Evolutionary conservation across 305 asterid genomes (phyloP).

Genomic region (Withania somnifera): DNA sequence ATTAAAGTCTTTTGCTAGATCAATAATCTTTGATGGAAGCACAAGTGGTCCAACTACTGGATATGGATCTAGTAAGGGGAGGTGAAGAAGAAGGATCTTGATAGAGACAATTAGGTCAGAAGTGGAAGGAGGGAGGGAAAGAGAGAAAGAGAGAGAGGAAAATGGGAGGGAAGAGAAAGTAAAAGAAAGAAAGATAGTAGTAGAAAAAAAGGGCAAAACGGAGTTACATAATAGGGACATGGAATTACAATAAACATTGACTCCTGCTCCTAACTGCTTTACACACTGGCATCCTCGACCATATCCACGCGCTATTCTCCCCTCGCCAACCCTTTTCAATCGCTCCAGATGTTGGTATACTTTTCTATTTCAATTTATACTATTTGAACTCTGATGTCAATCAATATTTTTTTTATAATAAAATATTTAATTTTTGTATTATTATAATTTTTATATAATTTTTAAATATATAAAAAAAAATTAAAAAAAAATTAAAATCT

Average conservation of each 20-base stretch:
- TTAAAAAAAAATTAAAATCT: no score
- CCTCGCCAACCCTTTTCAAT: background rate
- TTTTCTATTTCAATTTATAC: no score
- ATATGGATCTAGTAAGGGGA: background rate
- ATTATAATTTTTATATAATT: no score
- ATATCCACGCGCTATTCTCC: background rate
- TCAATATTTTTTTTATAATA: no score
- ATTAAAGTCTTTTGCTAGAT: background rate
- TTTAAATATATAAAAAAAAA: no score
- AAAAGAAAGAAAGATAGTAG: background rate
- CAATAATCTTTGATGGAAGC: background rate
- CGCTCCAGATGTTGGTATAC: no score
- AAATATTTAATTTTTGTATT: no score
- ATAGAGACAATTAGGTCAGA: slow-evolving; percentile 48
- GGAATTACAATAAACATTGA: background rate
- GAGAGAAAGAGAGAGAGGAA: slow-evolving; percentile 2
- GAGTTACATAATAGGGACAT: background rate
- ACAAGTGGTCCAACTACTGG: background rate
- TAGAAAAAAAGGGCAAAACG: background rate
- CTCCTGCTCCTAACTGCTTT: background rate
- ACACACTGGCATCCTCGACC: background rate
- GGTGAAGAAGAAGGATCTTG: background rate
- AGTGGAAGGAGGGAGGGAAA: slow-evolving; percentile 20
- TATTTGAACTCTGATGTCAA: no score
- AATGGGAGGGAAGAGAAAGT: slow-evolving; percentile 30